Conservation (phyloP, 2,329 filamentous ascomycete species). For the Penicillium sp. region DNA sequence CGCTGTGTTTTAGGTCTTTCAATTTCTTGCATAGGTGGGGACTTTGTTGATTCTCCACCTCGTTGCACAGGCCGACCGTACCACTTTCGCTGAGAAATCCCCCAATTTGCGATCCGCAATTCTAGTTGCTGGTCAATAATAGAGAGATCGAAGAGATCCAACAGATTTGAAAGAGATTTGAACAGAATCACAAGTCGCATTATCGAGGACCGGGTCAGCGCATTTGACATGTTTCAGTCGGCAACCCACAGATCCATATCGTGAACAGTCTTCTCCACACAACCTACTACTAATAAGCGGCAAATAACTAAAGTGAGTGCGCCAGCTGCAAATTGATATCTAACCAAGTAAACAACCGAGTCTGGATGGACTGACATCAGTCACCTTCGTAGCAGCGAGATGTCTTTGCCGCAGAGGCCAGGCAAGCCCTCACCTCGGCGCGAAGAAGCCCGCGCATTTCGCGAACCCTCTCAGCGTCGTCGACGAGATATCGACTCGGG, state of each 20-base stretch:
- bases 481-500: conserved; percentile 71
- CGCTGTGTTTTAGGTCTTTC: conserved; percentile 1
- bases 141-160: background rate
- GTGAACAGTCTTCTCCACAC: background rate
- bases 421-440: conserved; percentile 61
- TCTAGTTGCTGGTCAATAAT: background rate
- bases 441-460: conserved; percentile 62
- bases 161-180: background rate
- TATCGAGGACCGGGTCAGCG: background rate
- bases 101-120: background rate
- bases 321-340: background rate
- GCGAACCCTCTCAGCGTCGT: conserved; percentile 67
- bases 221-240: conserved; percentile 15
- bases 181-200: background rate
- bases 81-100: background rate
- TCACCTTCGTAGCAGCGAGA: conserved; percentile 23
- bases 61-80: conserved; percentile 26
- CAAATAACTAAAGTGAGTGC: conserved; percentile 13
- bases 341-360: background rate
- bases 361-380: background rate
- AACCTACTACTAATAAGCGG: conserved; percentile 9
- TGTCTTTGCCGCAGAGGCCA: conserved; percentile 61
- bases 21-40: conserved; percentile 11
- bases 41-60: conserved; percentile 27
- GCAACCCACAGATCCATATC: background rate